Evolutionary conservation across 2,329 filamentous ascomycete species (phyloP).

Genomic region (Pyrenochaeta sp.): DNA sequence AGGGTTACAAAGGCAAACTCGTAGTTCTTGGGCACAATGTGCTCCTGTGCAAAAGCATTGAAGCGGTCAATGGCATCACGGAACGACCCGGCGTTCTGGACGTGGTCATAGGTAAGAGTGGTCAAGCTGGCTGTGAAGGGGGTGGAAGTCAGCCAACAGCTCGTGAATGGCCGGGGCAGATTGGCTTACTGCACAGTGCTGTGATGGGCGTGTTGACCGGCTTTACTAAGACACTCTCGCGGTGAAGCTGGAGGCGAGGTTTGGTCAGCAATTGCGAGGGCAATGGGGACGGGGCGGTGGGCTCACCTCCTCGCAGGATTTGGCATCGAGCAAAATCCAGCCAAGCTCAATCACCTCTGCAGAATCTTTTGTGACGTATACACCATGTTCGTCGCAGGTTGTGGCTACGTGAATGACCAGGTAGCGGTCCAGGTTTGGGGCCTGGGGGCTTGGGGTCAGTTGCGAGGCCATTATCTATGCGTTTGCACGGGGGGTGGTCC

Average conservation of each 20-base stretch:
- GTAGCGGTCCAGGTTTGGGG: slow-evolving; percentile 81
- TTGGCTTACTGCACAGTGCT: slow-evolving; percentile 89
- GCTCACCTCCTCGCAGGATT: slow-evolving; percentile 85
- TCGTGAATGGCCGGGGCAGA: slow-evolving; percentile 3
- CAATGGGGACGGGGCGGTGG: slow-evolving; percentile 14
- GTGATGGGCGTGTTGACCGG: slow-evolving; percentile 99
- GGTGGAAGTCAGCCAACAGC: slow-evolving; percentile 37
- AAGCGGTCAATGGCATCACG: slow-evolving; percentile 96
- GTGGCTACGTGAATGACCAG: slow-evolving; percentile 98
- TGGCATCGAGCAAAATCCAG: slow-evolving; percentile 94
- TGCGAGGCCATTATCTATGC: slow-evolving; percentile 37
- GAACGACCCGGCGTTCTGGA: slow-evolving; percentile 96
- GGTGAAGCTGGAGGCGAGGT: slow-evolving; percentile 78
- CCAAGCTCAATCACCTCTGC: slow-evolving; percentile 99
- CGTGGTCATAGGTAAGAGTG: slow-evolving; percentile 98
- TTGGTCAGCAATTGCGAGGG: slow-evolving; percentile 36
- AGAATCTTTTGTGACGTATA: slow-evolving; percentile 99
- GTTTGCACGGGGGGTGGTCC: slow-evolving; percentile 4
- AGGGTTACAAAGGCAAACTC: slow-evolving; percentile 99
- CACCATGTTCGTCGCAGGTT: slow-evolving; percentile 98
- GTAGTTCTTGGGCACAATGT: slow-evolving; percentile 87
- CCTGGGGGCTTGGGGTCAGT: slow-evolving; percentile 40
- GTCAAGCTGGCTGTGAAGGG: slow-evolving; percentile 82
- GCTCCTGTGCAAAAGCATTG: slow-evolving; percentile 91
- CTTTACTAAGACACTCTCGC: slow-evolving; percentile 96